Evolutionary conservation across 1,284 basidiomycete genomes (phyloP).

Genomic region (Bondarzewia mesenterica): DNA sequence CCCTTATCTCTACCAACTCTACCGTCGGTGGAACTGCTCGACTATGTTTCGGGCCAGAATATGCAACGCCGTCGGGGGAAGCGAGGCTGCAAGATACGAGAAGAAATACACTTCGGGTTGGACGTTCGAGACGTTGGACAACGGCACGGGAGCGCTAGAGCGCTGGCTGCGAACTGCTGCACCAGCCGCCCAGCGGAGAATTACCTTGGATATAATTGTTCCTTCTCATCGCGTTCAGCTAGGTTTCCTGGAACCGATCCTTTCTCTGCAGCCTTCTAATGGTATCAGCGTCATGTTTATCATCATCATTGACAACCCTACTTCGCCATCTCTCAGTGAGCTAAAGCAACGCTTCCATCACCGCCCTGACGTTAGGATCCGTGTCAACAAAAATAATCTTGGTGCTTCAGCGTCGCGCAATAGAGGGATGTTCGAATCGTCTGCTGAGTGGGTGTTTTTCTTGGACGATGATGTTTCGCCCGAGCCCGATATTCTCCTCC

Average conservation of each 20-base stretch:
- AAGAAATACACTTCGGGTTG: conserved; percentile 37
- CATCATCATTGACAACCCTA: conserved; percentile 48
- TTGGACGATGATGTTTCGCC: conserved; percentile 52
- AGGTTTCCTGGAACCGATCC: conserved; percentile 32
- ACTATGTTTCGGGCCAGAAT: conserved; percentile 35
- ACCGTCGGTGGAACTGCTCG: conserved; percentile 46
- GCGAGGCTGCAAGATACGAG: conserved; percentile 34
- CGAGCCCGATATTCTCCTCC: conserved; percentile 32
- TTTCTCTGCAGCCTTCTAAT: conserved; percentile 31
- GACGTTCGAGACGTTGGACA: conserved; percentile 39
- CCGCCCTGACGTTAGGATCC: conserved; percentile 39
- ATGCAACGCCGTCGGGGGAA: conserved; percentile 39
- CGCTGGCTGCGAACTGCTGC: conserved; percentile 26
- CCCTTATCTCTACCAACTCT: conserved; percentile 51
- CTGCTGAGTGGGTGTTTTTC: conserved; percentile 43
- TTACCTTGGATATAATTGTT: conserved; percentile 47
- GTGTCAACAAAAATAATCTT: conserved; percentile 32
- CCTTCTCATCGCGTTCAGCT: conserved; percentile 50
- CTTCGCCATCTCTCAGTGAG: conserved; percentile 27
- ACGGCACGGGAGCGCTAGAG: conserved; percentile 29
- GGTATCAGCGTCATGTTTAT: conserved; percentile 45
- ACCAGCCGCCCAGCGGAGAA: conserved; percentile 21
- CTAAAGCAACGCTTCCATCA: conserved; percentile 28
- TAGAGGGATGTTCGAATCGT: conserved; percentile 36
- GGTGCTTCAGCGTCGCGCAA: conserved; percentile 45